Base-by-base conservation (phyloP, 2,329 filamentous ascomycete species). In the Aureobasidium sp. region DNA sequence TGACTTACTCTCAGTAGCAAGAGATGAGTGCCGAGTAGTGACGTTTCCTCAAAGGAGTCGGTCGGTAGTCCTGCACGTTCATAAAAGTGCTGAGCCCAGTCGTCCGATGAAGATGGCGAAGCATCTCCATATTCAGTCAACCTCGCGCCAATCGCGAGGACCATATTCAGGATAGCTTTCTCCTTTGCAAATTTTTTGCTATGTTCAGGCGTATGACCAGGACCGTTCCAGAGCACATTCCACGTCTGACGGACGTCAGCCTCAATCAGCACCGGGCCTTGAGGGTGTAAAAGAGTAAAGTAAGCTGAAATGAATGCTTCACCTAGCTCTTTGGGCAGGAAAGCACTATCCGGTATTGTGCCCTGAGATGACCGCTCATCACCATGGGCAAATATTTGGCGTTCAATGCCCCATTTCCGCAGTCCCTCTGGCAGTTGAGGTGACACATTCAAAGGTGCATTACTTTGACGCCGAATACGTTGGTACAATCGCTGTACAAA, bases 401-500 rank as follows among this genome's bases (percentile, higher is more conserved):
- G 32, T 24, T 54, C 42, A 5, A 54, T 35, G 11, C 52, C 52
- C 52, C 52, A 54, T 41, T 49, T 25, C 3, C 42, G 34, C 6
- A 54, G 27, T 14, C 52, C 52, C 7, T 54, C 52, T 30, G 52
- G 52, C 5, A 48, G 19, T n/a, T 38, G 35, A 19, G 8, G 41
- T 3, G 24, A 6, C 6, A 41, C 29, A 10, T 38, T 54, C 3
- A 54, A 25, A 6, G 52, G 52, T 1, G 22, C 22, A 21, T 54
- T 42, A 21, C 41, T 29, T 21, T 48, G 41, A 16, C 52, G 34
- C 10, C 35, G 16, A 6, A 54, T 54, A 3, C 52, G 34, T 12
- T 54, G 41, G 21, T 54, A 49, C 12, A 54, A 21, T 6, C 52
- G 52, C 21, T 54, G 41, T 4, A 54, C 52, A 8, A 54, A 54